phyloP scores from a whole-genome alignment of 2,329 filamentous ascomycete genomes.

The Chaetomiaceae sp. region DNA sequence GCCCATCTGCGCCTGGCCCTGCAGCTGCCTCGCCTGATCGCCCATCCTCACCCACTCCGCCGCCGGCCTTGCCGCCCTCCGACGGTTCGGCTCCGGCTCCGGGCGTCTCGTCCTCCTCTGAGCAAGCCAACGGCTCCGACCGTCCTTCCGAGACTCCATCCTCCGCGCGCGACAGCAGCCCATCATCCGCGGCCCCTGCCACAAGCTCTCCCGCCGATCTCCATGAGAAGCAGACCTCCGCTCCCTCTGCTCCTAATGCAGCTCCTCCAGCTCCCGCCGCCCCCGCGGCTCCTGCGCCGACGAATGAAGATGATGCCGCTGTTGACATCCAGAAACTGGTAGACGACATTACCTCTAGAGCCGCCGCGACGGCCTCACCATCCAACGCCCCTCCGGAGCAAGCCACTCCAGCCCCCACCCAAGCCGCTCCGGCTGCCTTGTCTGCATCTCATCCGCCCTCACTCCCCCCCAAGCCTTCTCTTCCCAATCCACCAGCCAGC shows the following conservation, averaged over 20 bases:
- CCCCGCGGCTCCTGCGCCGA: slow-evolving; percentile 10
- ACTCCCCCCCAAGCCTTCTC: slow-evolving; percentile 30
- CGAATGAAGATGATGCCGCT: slow-evolving; percentile 26
- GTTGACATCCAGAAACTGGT: slow-evolving; percentile 36
- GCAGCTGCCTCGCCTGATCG: slow-evolving; percentile 28
- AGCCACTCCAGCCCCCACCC: slow-evolving; percentile 18
- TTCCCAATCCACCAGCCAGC: slow-evolving; percentile 25
- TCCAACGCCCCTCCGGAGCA: slow-evolving; percentile 15
- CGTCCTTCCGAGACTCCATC: slow-evolving; percentile 6
- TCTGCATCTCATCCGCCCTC: slow-evolving; percentile 26
- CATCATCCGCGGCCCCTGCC: slow-evolving; percentile 14
- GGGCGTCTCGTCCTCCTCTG: slow-evolving; percentile 9
- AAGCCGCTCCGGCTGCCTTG: slow-evolving; percentile 20
- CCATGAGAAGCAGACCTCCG: slow-evolving; percentile 13
- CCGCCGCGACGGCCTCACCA: slow-evolving; percentile 20
- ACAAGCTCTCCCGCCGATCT: slow-evolving; percentile 6
- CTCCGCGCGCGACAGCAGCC: slow-evolving; percentile 12
- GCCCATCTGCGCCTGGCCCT: slow-evolving; percentile 38
- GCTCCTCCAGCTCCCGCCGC: slow-evolving; percentile 12
- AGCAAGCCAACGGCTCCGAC: slow-evolving; percentile 9
- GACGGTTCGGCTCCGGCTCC: slow-evolving; percentile 12
- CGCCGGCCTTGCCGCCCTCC: slow-evolving; percentile 13
- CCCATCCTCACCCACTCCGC: slow-evolving; percentile 18
- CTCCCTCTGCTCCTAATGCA: slow-evolving; percentile 10
- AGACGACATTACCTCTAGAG: slow-evolving; percentile 33